phyloP scores from a whole-genome alignment of 2,329 filamentous ascomycete genomes.

The Lecanosticta acicola region DNA sequence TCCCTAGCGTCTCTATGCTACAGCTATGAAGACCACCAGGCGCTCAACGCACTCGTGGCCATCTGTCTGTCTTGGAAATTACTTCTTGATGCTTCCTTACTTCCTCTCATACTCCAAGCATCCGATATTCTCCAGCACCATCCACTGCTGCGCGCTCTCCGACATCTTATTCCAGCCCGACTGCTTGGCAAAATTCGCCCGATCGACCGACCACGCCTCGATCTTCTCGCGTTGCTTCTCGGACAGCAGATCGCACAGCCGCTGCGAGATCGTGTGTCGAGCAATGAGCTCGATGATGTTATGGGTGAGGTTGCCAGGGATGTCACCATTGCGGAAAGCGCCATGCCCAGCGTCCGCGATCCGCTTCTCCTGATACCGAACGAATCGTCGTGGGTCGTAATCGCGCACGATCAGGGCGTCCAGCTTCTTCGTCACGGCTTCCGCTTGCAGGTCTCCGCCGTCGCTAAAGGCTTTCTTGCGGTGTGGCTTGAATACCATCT shows the following conservation, averaged over 20 bases:
- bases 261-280: slow-evolving; percentile 17
- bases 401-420: slow-evolving; percentile 17
- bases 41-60: background rate
- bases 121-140: slow-evolving; percentile 35
- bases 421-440: slow-evolving; percentile 22
- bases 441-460: slow-evolving; percentile 22
- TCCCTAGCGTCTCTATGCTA: no score
- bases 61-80: no score
- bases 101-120: slow-evolving; percentile 35
- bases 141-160: slow-evolving; percentile 34
- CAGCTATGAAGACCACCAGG: no score
- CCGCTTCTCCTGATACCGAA: slow-evolving; percentile 25
- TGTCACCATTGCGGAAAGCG: slow-evolving; percentile 23
- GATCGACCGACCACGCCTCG: slow-evolving; percentile 34
- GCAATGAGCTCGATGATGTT: slow-evolving; percentile 32
- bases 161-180: slow-evolving; percentile 33
- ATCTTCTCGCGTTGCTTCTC: slow-evolving; percentile 28
- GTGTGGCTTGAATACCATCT: slow-evolving; percentile 28
- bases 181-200: slow-evolving; percentile 25
- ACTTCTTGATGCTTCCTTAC: slow-evolving; percentile 3
- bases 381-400: slow-evolving; percentile 19
- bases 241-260: slow-evolving; percentile 28
- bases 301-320: slow-evolving; percentile 29
- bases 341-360: slow-evolving; percentile 11
- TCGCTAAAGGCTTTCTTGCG: slow-evolving; percentile 30